Evolutionary conservation across 192 early-diverging fungal species (phyloP), one percentile per base, ranked within the genome.

Genomic region (Umbelopsis sp.): DNA sequence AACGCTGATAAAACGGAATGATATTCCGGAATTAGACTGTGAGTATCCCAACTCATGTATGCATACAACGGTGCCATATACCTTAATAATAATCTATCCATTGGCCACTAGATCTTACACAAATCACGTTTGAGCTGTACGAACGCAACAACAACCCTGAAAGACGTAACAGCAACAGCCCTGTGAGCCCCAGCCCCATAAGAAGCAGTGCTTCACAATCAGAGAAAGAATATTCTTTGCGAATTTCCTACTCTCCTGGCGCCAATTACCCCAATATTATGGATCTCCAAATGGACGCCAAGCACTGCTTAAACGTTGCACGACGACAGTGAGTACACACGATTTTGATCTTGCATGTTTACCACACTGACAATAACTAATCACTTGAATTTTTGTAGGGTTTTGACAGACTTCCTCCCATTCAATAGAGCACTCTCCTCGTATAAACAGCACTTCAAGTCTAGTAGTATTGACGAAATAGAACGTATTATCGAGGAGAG

Each of bases 41-140:
- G 82, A 82, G 86, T 79, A 23, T 21, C 18, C 15, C 22, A 20
- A 20, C 13, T 13, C 30, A 41, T 9, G 10, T 41, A 4, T 41
- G 37, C 37, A 61, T 23, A 44, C 15, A 23, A 44, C 44, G 41
- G 21, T 61, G 46, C 46, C 33, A 8, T 11, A 51, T n/a, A n/a
- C n/a, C n/a, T 69, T 35, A 25, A 51, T 49, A 10, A 45, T 46
- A 18, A 64, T 71, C 15, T 71, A 10, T 6, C 10, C 6, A 10
- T 10, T 1, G 5, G 5, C 64, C 13, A 46, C 21, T 73, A 94
- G 92, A 96, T 76, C 77, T 98, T 52, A 97, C 97, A 1, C 97
- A 99, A 70, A 99, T 99, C 64, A 96, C 93, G 7, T 97, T 99
- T 81, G 97, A 99, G 78, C 80, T 99, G 3, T 95, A 97, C 67